Conservation (phyloP, 2,329 filamentous ascomycete species). For the Alternaria brassicicola region DNA sequence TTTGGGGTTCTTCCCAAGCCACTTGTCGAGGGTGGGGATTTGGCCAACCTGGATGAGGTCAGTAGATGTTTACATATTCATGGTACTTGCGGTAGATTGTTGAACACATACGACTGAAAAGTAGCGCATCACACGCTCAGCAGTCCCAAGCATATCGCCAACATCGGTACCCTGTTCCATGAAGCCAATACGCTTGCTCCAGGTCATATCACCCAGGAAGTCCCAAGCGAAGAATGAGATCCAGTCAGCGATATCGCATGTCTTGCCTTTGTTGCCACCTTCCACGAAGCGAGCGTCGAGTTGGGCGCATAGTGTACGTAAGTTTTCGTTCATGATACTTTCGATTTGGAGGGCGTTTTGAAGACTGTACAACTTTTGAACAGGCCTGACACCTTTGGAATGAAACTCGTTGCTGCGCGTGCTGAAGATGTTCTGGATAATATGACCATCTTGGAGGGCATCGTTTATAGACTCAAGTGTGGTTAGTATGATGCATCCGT, state of each 20-base stretch:
- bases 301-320: conserved; percentile 27
- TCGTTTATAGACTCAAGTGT: conserved; percentile 31
- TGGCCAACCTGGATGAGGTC: conserved; percentile 30
- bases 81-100: not conserved
- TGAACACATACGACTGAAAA: conserved; percentile 31
- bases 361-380: conserved; percentile 41
- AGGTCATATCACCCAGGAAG: conserved; percentile 51
- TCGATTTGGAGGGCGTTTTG: conserved; percentile 36
- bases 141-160: conserved; percentile 44
- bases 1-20: conserved; percentile 31
- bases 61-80: not conserved
- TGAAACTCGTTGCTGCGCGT: conserved; percentile 42
- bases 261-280: conserved; percentile 31
- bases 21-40: conserved; percentile 37
- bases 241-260: conserved; percentile 43
- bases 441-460: conserved; percentile 38
- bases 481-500: not conserved
- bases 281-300: conserved; percentile 37
- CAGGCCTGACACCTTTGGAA: conserved; percentile 29
- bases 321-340: conserved; percentile 33
- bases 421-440: conserved; percentile 42
- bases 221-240: conserved; percentile 40
- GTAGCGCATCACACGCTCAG: conserved; percentile 41
- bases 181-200: conserved; percentile 52
- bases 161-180: conserved; percentile 51